Conservation (phyloP, 495 filamentous ascomycete species). For the Aspergillus sclerotioniger region DNA sequence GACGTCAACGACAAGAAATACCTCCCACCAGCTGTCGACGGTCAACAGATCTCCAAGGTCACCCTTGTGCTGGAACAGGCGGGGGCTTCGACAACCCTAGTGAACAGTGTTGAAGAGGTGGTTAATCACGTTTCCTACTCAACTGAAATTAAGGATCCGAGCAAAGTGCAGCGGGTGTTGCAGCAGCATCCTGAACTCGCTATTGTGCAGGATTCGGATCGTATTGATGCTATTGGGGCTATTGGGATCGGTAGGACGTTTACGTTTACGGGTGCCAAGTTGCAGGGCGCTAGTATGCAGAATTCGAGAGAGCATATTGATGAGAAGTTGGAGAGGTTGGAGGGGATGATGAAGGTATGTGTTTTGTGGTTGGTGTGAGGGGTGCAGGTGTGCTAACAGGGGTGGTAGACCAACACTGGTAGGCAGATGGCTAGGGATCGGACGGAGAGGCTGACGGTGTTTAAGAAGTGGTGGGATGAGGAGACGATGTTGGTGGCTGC, state of each 20-base stretch:
- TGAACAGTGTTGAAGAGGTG: constrained; percentile 63
- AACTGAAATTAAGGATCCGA: constrained; percentile 63
- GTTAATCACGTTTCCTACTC: constrained; percentile 74
- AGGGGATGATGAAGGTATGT: constrained; percentile 61
- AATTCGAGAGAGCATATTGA: constrained; percentile 71
- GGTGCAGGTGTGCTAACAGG: constrained; percentile 37
- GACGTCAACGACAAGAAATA: constrained; percentile 91
- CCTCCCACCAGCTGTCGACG: constrained; percentile 21
- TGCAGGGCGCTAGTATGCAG: constrained; percentile 46
- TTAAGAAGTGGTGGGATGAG: constrained; percentile 72
- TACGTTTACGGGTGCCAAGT: constrained; percentile 67
- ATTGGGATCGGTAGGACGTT: constrained; percentile 79
- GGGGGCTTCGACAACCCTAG: constrained; percentile 53
- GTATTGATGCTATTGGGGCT: constrained; percentile 84
- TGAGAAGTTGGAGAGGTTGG: constrained; percentile 73
- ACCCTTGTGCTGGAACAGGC: constrained; percentile 46
- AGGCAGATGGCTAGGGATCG: constrained; percentile 61
- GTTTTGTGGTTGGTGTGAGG: not conserved
- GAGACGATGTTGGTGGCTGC: constrained; percentile 42
- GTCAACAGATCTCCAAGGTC: not conserved
- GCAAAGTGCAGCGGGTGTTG: constrained; percentile 51
- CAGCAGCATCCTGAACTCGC: constrained; percentile 67
- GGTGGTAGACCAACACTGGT: constrained; percentile 58
- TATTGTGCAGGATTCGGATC: constrained; percentile 87
- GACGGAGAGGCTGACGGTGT: constrained; percentile 61